Conservation (phyloP, 306 rosid genomes). For the Cicer arietinum region DNA sequence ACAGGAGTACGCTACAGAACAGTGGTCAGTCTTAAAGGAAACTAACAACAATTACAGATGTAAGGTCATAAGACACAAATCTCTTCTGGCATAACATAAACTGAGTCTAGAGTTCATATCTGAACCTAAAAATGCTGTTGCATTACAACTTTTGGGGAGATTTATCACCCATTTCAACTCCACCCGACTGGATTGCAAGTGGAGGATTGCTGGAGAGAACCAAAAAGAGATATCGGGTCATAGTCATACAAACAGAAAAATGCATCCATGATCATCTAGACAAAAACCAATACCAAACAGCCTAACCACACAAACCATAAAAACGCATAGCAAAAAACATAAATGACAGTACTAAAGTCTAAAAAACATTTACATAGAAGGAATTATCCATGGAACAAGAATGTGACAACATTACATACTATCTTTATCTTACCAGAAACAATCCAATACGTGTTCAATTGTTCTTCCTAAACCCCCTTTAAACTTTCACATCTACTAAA, state of each 20-base stretch:
- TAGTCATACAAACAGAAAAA: slow-evolving; percentile 3
- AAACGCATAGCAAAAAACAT: slow-evolving; percentile 18
- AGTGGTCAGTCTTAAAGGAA: background rate
- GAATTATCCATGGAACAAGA: slow-evolving; percentile 28
- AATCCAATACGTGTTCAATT: background rate
- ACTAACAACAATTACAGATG: slow-evolving; percentile 25
- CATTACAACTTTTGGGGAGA: background rate
- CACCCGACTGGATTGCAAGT: background rate
- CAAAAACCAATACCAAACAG: slow-evolving; percentile 34
- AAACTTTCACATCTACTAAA: background rate
- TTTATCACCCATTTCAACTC: background rate
- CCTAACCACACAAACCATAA: slow-evolving; percentile 7
- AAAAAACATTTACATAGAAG: slow-evolving; percentile 33
- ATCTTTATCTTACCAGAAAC: background rate
- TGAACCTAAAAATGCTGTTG: background rate
- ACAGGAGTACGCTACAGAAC: slow-evolving; percentile 13
- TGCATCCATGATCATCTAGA: background rate
- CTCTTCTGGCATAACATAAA: background rate
- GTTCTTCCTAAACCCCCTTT: background rate
- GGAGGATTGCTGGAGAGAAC: background rate
- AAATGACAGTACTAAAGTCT: background rate
- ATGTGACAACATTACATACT: background rate
- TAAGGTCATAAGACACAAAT: background rate
- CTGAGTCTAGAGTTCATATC: background rate
- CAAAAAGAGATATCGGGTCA: background rate